These are phyloP conservation scores for Phytophthora idaei DNA, from an alignment of 352 stramenopile genomes.

Conservation along the genomic window DNA sequence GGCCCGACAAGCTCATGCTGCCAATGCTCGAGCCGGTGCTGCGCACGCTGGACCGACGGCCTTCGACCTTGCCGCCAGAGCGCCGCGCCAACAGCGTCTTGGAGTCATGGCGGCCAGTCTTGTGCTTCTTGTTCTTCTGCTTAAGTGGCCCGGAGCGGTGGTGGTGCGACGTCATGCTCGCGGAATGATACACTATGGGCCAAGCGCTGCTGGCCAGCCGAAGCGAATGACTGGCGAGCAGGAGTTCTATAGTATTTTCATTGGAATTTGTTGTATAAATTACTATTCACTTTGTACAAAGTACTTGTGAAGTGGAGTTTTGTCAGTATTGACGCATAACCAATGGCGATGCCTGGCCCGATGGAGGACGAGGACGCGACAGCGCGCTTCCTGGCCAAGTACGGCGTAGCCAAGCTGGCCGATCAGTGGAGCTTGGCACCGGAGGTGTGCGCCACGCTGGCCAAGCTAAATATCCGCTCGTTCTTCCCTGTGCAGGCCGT, in stretches of 20 bases:
- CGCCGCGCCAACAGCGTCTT: conserved; percentile 79
- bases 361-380: conserved; percentile 31
- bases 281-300: neutral
- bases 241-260: neutral
- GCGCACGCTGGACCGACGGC: conserved; percentile 45
- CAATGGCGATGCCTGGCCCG: conserved; percentile 23
- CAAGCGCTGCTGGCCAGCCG: conserved; percentile 24
- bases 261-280: neutral
- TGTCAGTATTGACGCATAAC: conserved; percentile 2
- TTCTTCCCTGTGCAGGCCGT: conserved; percentile 97
- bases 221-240: conserved; percentile 10
- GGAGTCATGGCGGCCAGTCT: conserved; percentile 81
- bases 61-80: conserved; percentile 78
- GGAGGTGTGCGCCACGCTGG: conserved; percentile 50
- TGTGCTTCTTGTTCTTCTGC: conserved; percentile 94
- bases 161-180: conserved; percentile 72
- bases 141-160: conserved; percentile 90
- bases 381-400: conserved; percentile 65
- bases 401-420: conserved; percentile 66
- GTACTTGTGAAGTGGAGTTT: neutral
- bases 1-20: conserved; percentile 60
- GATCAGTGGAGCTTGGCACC: conserved; percentile 54
- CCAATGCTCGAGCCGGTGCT: conserved; percentile 44
- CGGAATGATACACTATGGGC: conserved; percentile 22
- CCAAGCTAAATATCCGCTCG: conserved; percentile 57